Base-by-base conservation (phyloP, 805 yeast species). In the Pichia gijzeniarum region DNA sequence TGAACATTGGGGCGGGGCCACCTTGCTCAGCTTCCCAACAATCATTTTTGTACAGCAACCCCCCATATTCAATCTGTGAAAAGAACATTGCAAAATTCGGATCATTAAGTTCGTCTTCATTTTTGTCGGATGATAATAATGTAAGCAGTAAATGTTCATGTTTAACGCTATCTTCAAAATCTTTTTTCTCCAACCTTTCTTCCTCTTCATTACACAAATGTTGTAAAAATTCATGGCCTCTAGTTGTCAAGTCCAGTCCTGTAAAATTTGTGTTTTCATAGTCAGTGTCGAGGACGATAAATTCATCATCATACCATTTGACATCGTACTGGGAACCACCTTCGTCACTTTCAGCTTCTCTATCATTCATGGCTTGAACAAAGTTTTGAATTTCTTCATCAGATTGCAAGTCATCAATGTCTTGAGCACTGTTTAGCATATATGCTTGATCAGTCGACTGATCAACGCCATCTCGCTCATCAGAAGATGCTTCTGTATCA, bases 401-500 rank as follows among this genome's bases (percentile, higher is more conserved):
- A 8, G 48, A 44, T 35, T 35, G 40, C 8, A 44, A 35, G 28
- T 44, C 47, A 20, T 44, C 47, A 27, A 44, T 44, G 28, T 40
- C 40, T 27, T 35, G 40, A 2, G 43, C 32, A 20, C 39, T 39
- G n/a, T 35, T 14, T 1, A 44, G 19, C 28, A 34, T 40, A 3
- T 22, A 17, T 12, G 20, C 16, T 10, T 19, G 25, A 6, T 40
- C 32, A 4, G 5, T 3, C 22, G 10, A 17, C 19, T 22, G 32
- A 28, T 14, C 32, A n/a, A 30, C 35, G n/a, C 22, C 39, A 31
- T 35, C 71, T 40, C 70, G 71, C 43, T 59, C 65, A n/a, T 64
- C 69, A 42, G 65, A n/a, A 12, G 21, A 63, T 14, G 59, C 67
- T 35, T 66, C 64, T 13, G 3, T 16, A 16, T 61, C 64, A 13